Conservation (phyloP, 306 rosid genomes). For the Prunus davidiana region DNA sequence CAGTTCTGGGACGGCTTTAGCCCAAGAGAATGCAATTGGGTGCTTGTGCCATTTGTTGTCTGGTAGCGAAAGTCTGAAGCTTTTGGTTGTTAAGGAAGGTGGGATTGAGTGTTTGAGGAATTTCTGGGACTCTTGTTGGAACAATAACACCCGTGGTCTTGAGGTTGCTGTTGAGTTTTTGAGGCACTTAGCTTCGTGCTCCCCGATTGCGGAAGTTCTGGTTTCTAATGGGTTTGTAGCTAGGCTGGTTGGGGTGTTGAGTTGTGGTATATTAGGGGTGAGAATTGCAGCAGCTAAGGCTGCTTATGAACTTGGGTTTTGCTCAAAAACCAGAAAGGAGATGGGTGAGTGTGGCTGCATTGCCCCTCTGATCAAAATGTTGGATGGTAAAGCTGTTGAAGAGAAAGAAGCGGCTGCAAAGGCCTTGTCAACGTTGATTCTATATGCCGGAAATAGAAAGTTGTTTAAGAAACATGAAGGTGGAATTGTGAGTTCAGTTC, state of each 20-base stretch:
- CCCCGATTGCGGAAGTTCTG: slow-evolving; percentile 53
- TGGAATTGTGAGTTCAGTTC: slow-evolving; percentile 65
- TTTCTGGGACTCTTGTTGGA: slow-evolving; percentile 68
- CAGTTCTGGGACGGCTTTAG: slow-evolving; percentile 66
- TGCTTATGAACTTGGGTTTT: slow-evolving; percentile 58
- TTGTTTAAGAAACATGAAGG: slow-evolving; percentile 61
- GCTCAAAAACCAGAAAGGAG: slow-evolving; percentile 61
- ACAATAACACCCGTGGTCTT: slow-evolving; percentile 35
- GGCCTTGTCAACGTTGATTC: slow-evolving; percentile 61
- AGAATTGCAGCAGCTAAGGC: slow-evolving; percentile 69
- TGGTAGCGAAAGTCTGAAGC: slow-evolving; percentile 51
- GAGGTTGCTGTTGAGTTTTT: slow-evolving; percentile 70
- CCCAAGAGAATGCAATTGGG: slow-evolving; percentile 74
- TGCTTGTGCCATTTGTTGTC: slow-evolving; percentile 68
- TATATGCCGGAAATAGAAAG: slow-evolving; percentile 46
- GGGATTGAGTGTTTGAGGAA: slow-evolving; percentile 71
- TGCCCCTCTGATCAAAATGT: slow-evolving; percentile 59
- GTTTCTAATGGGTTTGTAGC: slow-evolving; percentile 54
- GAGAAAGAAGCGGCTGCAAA: slow-evolving; percentile 79
- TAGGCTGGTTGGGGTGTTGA: slow-evolving; percentile 51
- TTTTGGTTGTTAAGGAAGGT: slow-evolving; percentile 59
- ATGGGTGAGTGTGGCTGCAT: slow-evolving; percentile 78
- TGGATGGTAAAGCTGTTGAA: slow-evolving; percentile 82
- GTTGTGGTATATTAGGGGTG: slow-evolving; percentile 66
- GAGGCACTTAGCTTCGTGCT: slow-evolving; percentile 49